Conservation (phyloP, 768 basidiomycete species). For the Filobasidium wieringae region DNA sequence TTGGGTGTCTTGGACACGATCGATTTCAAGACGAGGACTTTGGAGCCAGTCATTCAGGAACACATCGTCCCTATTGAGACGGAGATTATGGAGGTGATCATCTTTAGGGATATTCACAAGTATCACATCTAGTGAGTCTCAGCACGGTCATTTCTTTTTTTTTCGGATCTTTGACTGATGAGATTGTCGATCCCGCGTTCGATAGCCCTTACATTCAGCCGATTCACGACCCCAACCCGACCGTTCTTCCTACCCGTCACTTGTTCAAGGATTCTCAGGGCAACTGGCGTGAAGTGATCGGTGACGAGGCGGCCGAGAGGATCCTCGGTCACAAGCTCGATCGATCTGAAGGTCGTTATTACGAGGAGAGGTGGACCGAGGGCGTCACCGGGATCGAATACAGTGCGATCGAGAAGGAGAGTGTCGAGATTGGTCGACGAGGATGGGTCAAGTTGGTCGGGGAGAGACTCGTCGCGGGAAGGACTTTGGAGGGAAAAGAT, state of each 20-base stretch:
- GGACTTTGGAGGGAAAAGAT: too few species aligned
- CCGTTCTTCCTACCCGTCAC: slow-evolving; percentile 27
- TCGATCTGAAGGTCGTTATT: slow-evolving; percentile 1
- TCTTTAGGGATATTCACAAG: slow-evolving; percentile 31
- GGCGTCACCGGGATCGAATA: slow-evolving; percentile 13
- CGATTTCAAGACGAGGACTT: slow-evolving; percentile 24
- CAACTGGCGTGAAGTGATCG: slow-evolving; percentile 34
- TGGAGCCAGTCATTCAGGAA: slow-evolving; percentile 37
- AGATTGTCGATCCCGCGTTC: neutral
- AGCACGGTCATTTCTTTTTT: too few species aligned
- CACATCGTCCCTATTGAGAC: slow-evolving; percentile 24
- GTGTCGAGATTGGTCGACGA: slow-evolving; percentile 7
- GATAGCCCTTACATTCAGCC: slow-evolving; percentile 35
- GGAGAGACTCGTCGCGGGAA: neutral
- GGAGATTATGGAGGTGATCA: slow-evolving; percentile 23
- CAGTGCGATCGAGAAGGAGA: slow-evolving; percentile 10
- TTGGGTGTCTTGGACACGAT: slow-evolving; percentile 20
- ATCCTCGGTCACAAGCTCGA: slow-evolving; percentile 25
- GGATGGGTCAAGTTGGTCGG: slow-evolving; percentile 15
- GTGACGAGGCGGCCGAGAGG: slow-evolving; percentile 32
- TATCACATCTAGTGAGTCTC: slow-evolving; percentile 34
- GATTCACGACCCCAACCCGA: slow-evolving; percentile 32
- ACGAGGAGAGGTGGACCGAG: slow-evolving; percentile 14
- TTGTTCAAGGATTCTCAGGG: slow-evolving; percentile 25
- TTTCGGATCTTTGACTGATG: neutral